A percentile compares a stretch with the other conserved stretches of the same genome.
Evolutionary conservation across 2,329 filamentous ascomycete species (phyloP).

Genomic region (Hirsutella thompsonii): DNA sequence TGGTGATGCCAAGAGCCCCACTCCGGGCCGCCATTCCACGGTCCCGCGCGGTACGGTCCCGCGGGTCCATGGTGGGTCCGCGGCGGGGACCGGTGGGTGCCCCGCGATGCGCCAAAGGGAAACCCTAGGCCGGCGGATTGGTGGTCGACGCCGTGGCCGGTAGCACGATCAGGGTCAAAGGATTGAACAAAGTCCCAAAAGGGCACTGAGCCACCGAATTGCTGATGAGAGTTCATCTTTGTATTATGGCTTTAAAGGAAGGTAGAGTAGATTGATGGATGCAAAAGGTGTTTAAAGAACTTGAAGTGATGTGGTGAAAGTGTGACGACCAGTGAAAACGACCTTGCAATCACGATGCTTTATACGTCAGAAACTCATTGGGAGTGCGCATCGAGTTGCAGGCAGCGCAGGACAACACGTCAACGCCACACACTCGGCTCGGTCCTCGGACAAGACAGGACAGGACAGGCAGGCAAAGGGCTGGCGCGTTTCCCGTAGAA

Average conservation of each 20-base stretch:
- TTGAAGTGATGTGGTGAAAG: neutral
- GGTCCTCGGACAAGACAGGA: too few relatives aligned
- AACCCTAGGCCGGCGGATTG: constrained; percentile 17
- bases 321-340: too few relatives aligned
- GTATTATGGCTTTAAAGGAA: neutral
- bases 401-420: too few relatives aligned
- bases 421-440: too few relatives aligned
- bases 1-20: too few relatives aligned
- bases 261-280: neutral
- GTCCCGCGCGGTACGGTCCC: too few relatives aligned
- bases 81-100: neutral
- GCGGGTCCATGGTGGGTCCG: neutral
- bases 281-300: neutral
- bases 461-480: too few relatives aligned
- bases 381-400: too few relatives aligned
- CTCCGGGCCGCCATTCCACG: too few relatives aligned
- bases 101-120: constrained; percentile 14
- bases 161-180: constrained; percentile 14
- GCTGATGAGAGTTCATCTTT: constrained; percentile 3
- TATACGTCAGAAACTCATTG: too few relatives aligned
- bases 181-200: constrained; percentile 23
- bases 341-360: too few relatives aligned
- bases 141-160: constrained; percentile 26
- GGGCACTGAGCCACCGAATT: constrained; percentile 1
- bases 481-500: too few relatives aligned